A percentile compares a stretch with the other conserved stretches of the same genome.
phyloP scores from a whole-genome alignment of 345 rosid genomes.

The Corchorus olitorius region DNA sequence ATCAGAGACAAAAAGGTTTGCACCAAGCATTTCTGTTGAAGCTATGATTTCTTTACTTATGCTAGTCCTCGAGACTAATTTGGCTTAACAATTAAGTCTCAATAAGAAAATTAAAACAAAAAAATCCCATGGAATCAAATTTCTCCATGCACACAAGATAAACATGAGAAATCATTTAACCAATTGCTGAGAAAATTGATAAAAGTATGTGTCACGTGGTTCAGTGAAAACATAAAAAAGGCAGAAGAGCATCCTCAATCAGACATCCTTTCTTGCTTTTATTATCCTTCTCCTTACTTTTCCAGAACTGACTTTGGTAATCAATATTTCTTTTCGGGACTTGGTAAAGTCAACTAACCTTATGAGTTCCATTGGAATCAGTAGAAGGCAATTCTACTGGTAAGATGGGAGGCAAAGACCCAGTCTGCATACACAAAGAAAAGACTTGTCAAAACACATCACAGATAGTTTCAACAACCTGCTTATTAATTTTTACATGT shows the following conservation, averaged over 20 bases:
- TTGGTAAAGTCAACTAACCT: slow-evolving; percentile 44
- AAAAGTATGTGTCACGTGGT: neutral
- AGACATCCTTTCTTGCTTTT: neutral
- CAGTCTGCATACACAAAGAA: slow-evolving; percentile 39
- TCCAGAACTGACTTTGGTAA: neutral
- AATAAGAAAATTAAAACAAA: neutral
- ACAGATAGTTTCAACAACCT: neutral
- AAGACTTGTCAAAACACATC: neutral
- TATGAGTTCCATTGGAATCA: slow-evolving; percentile 43
- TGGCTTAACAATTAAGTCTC: neutral
- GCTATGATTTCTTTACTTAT: neutral
- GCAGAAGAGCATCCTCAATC: neutral
- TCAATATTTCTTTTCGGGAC: neutral
- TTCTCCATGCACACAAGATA: neutral
- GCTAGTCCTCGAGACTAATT: neutral
- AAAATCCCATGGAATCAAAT: neutral
- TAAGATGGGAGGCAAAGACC: slow-evolving; percentile 50
- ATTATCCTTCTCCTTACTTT: neutral
- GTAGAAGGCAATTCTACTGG: slow-evolving; percentile 38
- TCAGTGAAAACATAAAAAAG: neutral
- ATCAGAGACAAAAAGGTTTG: slow-evolving; percentile 1
- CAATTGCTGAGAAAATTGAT: neutral
- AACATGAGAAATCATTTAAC: neutral
- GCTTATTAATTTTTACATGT: neutral
- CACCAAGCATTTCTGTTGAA: neutral